Base-by-base conservation (phyloP, 345 rosid genomes). In the Eucalyptus sp. region DNA sequence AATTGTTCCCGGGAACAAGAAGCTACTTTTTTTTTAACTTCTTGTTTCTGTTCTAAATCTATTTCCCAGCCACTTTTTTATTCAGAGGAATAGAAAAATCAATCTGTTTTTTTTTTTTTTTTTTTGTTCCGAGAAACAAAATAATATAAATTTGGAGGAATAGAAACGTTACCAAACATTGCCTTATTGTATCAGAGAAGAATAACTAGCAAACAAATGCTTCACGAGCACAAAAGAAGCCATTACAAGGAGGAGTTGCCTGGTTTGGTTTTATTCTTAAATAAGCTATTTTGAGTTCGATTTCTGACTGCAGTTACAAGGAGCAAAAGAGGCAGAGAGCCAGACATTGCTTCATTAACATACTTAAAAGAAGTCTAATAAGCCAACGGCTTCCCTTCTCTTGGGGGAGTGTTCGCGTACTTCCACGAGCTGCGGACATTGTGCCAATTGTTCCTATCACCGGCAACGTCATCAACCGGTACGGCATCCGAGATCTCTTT, bases 401-500 rank as follows among this genome's bases (percentile, higher is more conserved):
- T 89, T 7, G 68, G 87, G 13, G 92, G 94, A 29, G 94, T 92
- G 81, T 92, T 33, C 2, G 92, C 90, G 37, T 87, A 86, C 33
- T 91, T 92, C 91, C 93, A 92, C 5, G 90, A 48, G 18, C 3
- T 6, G 24, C 46, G 50, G n/a, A 49, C 25, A 17, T 56, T 44
- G n/a, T 4, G 5, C 9, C 49, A 89, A 14, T 4, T 15, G 27
- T 3, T 7, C 50, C 91, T 76, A 20, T 20, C 86, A 6, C 93
- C 94, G 13, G 90, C 90, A 50, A 92, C 91, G 15, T 92, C 92
- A 16, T 90, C 64, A 25, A 71, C 81, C 4, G 92, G 92, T 24
- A 92, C 87, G 25, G 90, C 92, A 80, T 89, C 90, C 4, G 92
- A 90, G 56, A 90, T 87, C 90, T 91, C 93, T 88, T 92, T 89